Evolutionary conservation across 371 early-diverging fungal species (phyloP).

Genomic region (Smittium mucronatum): DNA sequence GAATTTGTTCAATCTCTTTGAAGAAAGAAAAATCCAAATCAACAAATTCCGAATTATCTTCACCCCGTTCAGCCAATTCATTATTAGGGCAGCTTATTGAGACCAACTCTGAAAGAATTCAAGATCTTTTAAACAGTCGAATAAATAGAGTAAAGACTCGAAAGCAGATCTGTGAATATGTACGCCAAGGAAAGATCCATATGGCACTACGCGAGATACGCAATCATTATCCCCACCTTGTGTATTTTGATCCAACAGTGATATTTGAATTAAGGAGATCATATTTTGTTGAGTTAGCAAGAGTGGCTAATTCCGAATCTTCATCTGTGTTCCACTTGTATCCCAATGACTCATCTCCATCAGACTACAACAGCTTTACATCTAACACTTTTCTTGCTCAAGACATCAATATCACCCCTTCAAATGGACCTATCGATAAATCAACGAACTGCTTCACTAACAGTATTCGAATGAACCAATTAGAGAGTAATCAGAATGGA

Average conservation of each 20-base stretch:
- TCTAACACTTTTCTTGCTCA: background rate
- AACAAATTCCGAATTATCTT: no score
- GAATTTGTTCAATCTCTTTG: conserved; percentile 7
- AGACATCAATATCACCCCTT: background rate
- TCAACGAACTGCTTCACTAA: background rate
- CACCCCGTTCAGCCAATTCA: no score
- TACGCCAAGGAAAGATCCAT: conserved; percentile 57
- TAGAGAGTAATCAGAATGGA: no score
- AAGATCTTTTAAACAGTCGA: background rate
- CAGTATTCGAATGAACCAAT: no score
- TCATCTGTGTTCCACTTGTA: background rate
- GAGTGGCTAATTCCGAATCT: conserved; percentile 7
- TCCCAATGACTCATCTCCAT: background rate
- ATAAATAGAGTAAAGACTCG: conserved; percentile 20
- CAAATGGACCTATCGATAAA: background rate
- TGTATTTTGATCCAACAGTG: conserved; percentile 42
- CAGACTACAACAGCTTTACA: background rate
- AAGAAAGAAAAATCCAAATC: conserved; percentile 9
- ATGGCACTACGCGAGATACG: conserved; percentile 46
- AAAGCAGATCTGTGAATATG: conserved; percentile 40
- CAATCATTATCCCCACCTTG: conserved; percentile 44
- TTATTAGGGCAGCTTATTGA: no score
- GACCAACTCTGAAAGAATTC: no score
- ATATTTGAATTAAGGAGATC: conserved; percentile 62
- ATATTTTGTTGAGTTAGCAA: conserved; percentile 71